Percentiles rank a stretch among this genome's conserved stretches.
phyloP scores from a whole-genome alignment of 1,284 basidiomycete genomes.

The Austroboletus niveus region DNA sequence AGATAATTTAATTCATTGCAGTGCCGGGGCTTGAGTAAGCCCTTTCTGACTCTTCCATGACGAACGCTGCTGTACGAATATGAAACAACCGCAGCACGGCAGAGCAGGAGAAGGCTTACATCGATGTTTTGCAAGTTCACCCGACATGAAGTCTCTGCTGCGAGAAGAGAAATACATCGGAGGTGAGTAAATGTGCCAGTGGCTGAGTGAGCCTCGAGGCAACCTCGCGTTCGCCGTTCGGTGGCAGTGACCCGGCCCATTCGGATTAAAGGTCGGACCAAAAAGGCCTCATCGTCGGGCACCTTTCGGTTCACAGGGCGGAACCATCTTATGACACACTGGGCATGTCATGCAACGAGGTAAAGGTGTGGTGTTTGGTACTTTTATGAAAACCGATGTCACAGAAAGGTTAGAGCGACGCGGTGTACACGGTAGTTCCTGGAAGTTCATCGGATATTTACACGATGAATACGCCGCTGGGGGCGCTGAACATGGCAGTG shows the following conservation, averaged over 20 bases:
- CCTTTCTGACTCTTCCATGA: not conserved
- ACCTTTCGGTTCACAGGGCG: slow-evolving; percentile 3
- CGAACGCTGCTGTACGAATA: slow-evolving; percentile 13
- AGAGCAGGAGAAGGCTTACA: slow-evolving; percentile 1
- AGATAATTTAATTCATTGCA: slow-evolving; percentile 16
- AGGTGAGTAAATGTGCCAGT: not conserved
- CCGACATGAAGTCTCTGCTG: not conserved
- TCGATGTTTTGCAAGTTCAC: not conserved
- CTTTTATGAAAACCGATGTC: slow-evolving; percentile 5
- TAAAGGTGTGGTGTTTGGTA: slow-evolving; percentile 11
- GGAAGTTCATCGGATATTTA: not conserved
- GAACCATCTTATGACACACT: slow-evolving; percentile 14
- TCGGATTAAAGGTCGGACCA: not conserved
- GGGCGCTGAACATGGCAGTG: not conserved
- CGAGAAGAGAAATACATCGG: not conserved
- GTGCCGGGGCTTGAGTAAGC: slow-evolving; percentile 13
- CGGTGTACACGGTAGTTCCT: not conserved
- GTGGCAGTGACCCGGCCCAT: slow-evolving; percentile 23
- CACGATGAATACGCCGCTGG: not conserved
- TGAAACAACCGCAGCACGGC: not conserved
- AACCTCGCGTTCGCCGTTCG: slow-evolving; percentile 10
- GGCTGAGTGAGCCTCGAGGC: slow-evolving; percentile 27
- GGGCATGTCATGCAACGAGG: slow-evolving; percentile 20
- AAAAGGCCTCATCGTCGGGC: slow-evolving; percentile 7
- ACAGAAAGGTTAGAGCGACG: not conserved